phyloP scores from a whole-genome alignment of 257 asterid species.

The Solanum appendiculatum region DNA sequence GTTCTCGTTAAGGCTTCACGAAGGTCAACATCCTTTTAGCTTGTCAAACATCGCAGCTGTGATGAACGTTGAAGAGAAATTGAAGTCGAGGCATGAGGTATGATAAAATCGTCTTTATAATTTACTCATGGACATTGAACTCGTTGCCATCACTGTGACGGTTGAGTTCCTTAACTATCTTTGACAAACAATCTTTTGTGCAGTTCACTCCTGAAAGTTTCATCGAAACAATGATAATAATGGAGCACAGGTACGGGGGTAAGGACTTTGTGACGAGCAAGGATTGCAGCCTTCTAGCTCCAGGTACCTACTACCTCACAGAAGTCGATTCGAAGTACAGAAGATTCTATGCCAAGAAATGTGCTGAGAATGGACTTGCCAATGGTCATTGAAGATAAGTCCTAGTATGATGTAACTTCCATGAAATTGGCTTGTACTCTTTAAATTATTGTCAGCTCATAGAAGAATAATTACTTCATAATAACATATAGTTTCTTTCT shows the following conservation, averaged over 20 bases:
- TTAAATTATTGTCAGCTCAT: conserved; percentile 13
- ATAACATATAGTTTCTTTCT: not conserved
- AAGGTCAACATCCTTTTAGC: conserved; percentile 79
- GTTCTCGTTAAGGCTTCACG: conserved; percentile 73
- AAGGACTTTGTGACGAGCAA: conserved; percentile 78
- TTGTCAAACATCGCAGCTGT: conserved; percentile 64
- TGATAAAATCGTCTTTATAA: not conserved
- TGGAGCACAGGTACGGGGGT: conserved; percentile 98
- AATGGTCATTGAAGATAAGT: conserved; percentile 57
- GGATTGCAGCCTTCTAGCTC: conserved; percentile 79
- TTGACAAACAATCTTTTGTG: not conserved
- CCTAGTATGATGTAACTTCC: not conserved
- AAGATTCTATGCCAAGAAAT: conserved; percentile 73
- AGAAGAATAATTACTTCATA: conserved; percentile 1
- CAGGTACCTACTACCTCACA: conserved; percentile 84
- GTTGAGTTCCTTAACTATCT: not conserved
- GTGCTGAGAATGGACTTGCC: conserved; percentile 46
- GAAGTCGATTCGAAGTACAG: conserved; percentile 93
- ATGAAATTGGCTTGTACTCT: conserved; percentile 10
- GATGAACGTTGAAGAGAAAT: conserved; percentile 66
- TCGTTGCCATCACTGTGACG: not conserved
- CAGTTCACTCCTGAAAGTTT: conserved; percentile 88
- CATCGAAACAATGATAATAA: conserved; percentile 68
- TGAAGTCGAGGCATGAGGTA: conserved; percentile 91
- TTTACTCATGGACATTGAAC: not conserved